Evolutionary conservation across 345 rosid species (phyloP).

Genomic region (Hevea brasiliensis): DNA sequence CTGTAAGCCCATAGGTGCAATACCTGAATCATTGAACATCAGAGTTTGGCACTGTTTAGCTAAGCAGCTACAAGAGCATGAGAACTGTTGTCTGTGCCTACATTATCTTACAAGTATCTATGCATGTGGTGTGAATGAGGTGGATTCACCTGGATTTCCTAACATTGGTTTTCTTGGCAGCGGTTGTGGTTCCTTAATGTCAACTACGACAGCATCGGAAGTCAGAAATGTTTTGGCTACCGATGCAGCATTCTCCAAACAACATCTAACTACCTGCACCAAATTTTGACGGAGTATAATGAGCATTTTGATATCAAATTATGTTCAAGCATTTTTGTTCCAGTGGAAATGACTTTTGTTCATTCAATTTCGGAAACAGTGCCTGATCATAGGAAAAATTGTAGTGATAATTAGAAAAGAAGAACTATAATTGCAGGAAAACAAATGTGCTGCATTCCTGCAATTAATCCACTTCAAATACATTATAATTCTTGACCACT

Average conservation of each 20-base stretch:
- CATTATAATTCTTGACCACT: background rate
- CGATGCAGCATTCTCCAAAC: slow-evolving; percentile 87
- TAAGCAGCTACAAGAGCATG: background rate
- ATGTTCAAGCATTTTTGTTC: background rate
- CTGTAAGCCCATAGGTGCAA: slow-evolving; percentile 10
- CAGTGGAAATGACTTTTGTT: background rate
- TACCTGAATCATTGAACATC: slow-evolving; percentile 8
- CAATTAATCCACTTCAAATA: background rate
- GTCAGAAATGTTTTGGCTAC: slow-evolving; percentile 83
- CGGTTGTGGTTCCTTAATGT: slow-evolving; percentile 53
- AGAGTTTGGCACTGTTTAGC: background rate
- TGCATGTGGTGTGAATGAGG: background rate
- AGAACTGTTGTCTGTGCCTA: background rate
- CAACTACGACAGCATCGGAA: slow-evolving; percentile 78
- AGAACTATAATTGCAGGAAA: background rate
- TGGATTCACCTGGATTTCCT: slow-evolving; percentile 6
- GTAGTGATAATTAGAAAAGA: background rate
- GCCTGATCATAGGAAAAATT: no score
- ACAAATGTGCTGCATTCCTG: background rate
- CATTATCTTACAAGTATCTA: background rate
- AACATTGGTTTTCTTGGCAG: slow-evolving; percentile 48
- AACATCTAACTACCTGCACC: slow-evolving; percentile 83
- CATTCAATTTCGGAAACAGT: no score
- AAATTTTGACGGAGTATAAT: slow-evolving; percentile 6
- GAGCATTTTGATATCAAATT: background rate